Conservation (phyloP, 108 stramenopile genomes). For the Fragilaria radians region DNA sequence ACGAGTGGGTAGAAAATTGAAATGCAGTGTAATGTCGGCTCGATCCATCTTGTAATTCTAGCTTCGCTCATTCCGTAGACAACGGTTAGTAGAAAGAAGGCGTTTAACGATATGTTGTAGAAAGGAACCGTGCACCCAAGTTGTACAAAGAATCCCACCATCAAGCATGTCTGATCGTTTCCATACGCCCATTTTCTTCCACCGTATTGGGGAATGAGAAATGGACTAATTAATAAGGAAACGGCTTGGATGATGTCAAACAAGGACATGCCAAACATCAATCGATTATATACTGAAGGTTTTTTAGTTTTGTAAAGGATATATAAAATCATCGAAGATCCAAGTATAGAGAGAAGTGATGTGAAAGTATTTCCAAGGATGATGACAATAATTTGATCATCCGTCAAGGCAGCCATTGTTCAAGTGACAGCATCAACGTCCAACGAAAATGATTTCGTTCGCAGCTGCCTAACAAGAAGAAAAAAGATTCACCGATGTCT, state of each 20-base stretch:
- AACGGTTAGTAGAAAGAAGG: slow-evolving; percentile 48
- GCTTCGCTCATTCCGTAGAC: slow-evolving; percentile 11
- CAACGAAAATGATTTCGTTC: too few relatives aligned
- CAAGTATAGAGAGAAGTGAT: neutral
- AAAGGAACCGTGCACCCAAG: slow-evolving; percentile 27
- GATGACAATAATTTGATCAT: neutral
- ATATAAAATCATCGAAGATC: slow-evolving; percentile 8
- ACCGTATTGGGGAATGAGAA: slow-evolving; percentile 10
- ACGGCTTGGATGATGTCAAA: slow-evolving; percentile 7
- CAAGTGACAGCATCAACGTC: too few relatives aligned
- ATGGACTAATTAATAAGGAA: slow-evolving; percentile 1
- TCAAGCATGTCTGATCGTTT: slow-evolving; percentile 25
- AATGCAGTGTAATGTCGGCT: neutral
- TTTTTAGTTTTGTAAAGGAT: neutral
- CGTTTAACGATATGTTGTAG: slow-evolving; percentile 35
- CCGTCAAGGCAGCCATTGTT: too few relatives aligned
- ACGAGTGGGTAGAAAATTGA: neutral
- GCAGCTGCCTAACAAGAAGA: too few relatives aligned
- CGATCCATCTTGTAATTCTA: neutral
- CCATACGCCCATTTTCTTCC: slow-evolving; percentile 18
- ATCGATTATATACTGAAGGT: slow-evolving; percentile 11
- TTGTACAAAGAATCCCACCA: slow-evolving; percentile 51
- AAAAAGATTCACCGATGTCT: too few relatives aligned
- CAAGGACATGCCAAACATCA: slow-evolving; percentile 16
- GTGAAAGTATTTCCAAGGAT: neutral